These are phyloP conservation scores for Clitoria ternatea DNA, from an alignment of 306 rosid genomes.

Conservation along the genomic window DNA sequence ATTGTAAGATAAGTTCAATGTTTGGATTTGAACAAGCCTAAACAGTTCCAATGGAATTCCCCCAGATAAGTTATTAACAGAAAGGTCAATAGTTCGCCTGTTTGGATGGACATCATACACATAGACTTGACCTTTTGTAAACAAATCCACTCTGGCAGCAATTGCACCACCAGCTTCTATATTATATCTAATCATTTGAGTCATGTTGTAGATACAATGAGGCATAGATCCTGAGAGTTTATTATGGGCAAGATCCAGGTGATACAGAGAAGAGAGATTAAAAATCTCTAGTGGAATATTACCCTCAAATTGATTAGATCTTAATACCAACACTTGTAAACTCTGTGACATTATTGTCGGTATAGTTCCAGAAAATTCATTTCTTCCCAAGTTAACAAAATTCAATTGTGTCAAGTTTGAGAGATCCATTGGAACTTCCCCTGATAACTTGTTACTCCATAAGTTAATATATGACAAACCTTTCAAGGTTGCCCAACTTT, in stretches of 20 bases:
- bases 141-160: background rate
- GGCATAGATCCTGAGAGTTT: background rate
- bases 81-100: background rate
- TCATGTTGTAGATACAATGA: background rate
- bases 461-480: background rate
- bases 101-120: rapidly evolving
- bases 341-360: background rate
- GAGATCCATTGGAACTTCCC: background rate
- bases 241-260: slow-evolving; percentile 9
- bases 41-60: background rate
- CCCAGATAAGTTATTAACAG: background rate
- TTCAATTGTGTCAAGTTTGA: background rate
- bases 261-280: background rate
- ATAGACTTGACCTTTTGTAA: background rate
- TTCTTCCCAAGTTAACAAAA: background rate
- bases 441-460: background rate
- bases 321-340: background rate
- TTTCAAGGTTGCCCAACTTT: background rate
- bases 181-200: background rate
- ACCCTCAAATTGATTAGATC: background rate
- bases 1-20: background rate
- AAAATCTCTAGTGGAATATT: background rate
- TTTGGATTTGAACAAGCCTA: background rate
- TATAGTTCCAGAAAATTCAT: background rate
- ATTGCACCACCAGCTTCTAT: no score